phyloP scores from a whole-genome alignment of 139 green algal species.

The Trebouxia sp. region DNA sequence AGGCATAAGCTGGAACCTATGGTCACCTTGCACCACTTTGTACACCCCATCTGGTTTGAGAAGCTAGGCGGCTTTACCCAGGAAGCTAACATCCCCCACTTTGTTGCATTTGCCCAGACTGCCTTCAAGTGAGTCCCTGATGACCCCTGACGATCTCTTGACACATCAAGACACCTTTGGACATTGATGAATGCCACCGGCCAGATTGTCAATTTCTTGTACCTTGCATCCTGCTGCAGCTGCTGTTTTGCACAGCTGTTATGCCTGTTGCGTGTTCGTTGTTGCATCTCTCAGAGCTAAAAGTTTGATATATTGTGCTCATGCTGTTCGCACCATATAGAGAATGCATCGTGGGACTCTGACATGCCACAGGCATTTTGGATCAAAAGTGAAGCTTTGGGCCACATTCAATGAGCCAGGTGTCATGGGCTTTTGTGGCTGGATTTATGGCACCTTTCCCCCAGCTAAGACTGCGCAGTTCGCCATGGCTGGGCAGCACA shows the following conservation, averaged over 20 bases:
- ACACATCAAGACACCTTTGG: no score
- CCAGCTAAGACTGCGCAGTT: constrained; percentile 61
- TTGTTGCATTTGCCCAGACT: constrained; percentile 41
- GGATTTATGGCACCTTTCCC: constrained; percentile 70
- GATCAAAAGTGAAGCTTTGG: constrained; percentile 65
- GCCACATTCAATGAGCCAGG: constrained; percentile 90
- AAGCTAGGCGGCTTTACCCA: constrained; percentile 72
- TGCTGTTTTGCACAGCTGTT: no score
- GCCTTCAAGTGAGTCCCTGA: constrained; percentile 18
- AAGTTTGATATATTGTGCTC: no score
- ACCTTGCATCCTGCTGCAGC: no score
- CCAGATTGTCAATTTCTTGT: no score
- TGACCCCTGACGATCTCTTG: no score
- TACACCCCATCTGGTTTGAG: constrained; percentile 86
- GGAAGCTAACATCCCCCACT: constrained; percentile 75
- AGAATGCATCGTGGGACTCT: no score
- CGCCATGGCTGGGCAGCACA: constrained; percentile 31
- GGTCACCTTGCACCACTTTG: constrained; percentile 86
- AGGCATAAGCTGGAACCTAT: constrained; percentile 61
- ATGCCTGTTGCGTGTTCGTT: no score
- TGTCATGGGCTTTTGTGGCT: constrained; percentile 66
- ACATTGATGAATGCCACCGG: no score
- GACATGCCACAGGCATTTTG: constrained; percentile 61
- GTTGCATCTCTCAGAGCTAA: no score
- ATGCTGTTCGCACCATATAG: no score